These are phyloP conservation scores for Lachnellula cervina DNA, from an alignment of 2,329 filamentous ascomycete genomes.

Conservation along the genomic window DNA sequence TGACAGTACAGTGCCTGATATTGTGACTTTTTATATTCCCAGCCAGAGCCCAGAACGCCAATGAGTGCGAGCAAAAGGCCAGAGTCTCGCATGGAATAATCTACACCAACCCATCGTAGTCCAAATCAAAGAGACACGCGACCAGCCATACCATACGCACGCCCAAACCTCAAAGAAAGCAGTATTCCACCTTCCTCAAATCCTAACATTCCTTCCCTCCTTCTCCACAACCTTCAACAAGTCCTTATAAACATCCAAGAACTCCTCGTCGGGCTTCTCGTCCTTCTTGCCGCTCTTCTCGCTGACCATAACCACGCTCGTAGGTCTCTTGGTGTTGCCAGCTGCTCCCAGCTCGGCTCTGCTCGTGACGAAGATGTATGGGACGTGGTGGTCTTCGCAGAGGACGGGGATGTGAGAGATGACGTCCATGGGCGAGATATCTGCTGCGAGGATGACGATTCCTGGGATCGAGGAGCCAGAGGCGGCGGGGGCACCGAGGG, in stretches of 20 bases:
- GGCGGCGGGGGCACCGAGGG: slow-evolving; percentile 60
- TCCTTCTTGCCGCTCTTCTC: slow-evolving; percentile 45
- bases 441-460: slow-evolving; percentile 88
- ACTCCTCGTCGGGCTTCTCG: slow-evolving; percentile 52
- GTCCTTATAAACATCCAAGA: slow-evolving; percentile 59
- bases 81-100: slow-evolving; percentile 8
- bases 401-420: slow-evolving; percentile 97
- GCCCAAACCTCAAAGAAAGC: background rate
- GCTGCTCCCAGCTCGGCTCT: slow-evolving; percentile 91
- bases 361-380: slow-evolving; percentile 91
- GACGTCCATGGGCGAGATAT: slow-evolving; percentile 98
- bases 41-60: slow-evolving; percentile 7
- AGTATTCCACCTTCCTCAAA: slow-evolving; percentile 15
- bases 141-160: background rate
- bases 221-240: slow-evolving; percentile 63
- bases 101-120: slow-evolving; percentile 5
- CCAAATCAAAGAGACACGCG: background rate
- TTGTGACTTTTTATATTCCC: slow-evolving; percentile 6
- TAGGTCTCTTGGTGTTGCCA: slow-evolving; percentile 91
- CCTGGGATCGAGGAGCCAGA: slow-evolving; percentile 48
- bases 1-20: background rate
- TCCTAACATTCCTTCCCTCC: slow-evolving; percentile 49
- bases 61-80: slow-evolving; percentile 2
- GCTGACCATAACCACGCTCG: slow-evolving; percentile 88
- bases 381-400: slow-evolving; percentile 96